Conservation (phyloP, 1,284 basidiomycete genomes). For the Chalciporus sp. region DNA sequence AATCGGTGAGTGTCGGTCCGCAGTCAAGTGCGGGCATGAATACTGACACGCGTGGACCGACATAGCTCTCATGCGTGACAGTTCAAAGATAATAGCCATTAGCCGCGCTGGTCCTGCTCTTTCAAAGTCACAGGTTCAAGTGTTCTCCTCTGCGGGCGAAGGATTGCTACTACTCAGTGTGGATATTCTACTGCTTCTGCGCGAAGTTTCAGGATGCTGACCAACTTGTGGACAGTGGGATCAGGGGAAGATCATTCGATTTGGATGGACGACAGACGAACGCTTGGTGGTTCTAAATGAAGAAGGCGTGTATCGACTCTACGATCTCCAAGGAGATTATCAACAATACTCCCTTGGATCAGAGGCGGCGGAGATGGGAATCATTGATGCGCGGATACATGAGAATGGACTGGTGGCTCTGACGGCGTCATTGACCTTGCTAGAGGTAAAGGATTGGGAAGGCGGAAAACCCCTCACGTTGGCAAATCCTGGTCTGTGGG, state of each 20-base stretch:
- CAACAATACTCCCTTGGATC: conserved; percentile 82
- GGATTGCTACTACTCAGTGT: conserved; percentile 68
- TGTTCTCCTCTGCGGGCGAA: conserved; percentile 77
- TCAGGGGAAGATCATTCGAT: conserved; percentile 74
- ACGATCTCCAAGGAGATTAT: conserved; percentile 87
- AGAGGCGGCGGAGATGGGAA: conserved; percentile 84
- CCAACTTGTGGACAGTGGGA: conserved; percentile 67
- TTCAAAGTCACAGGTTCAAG: conserved; percentile 76
- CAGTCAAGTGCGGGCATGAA: background rate
- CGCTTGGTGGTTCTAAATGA: conserved; percentile 87
- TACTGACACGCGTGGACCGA: conserved; percentile 6
- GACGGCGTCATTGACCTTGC: conserved; percentile 73
- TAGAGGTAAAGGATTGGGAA: conserved; percentile 87
- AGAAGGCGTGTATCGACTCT: conserved; percentile 89
- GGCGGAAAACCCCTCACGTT: conserved; percentile 70
- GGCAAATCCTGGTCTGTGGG: conserved; percentile 66
- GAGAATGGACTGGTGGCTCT: conserved; percentile 87
- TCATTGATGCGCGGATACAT: conserved; percentile 85
- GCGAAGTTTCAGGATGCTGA: conserved; percentile 14
- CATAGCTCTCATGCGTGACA: conserved; percentile 86
- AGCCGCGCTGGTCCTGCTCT: conserved; percentile 62
- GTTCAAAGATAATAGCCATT: conserved; percentile 77
- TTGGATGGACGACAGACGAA: conserved; percentile 85
- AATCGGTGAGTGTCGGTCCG: conserved; percentile 57
- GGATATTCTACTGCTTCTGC: conserved; percentile 43